Evolutionary conservation across 805 yeast genomes (phyloP), one percentile per base, ranked within the genome.

Genomic region (Yamadazyma sp.): DNA sequence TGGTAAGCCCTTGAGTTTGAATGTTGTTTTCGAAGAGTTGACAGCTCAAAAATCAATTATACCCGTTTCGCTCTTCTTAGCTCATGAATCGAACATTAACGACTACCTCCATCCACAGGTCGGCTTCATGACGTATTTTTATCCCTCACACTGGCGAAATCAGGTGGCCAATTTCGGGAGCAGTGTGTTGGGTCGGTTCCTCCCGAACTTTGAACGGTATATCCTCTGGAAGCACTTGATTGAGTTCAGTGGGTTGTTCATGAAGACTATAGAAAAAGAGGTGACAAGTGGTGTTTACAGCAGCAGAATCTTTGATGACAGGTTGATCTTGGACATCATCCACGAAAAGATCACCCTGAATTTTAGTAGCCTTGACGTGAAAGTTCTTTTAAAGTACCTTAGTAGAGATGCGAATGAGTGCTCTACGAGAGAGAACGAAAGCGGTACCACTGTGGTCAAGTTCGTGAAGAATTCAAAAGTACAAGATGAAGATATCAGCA

Each of bases 1-100:
- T 33, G 71, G 71, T 3, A 48, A 49, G 25, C 72, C 73, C 2
- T 45, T 50, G 28, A 40, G 57, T 12, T 37, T 67, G 3, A 52
- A 46, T 3, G 24, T 38, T 11, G 51, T 64, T 1, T 33, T 67
- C 16, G 32, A 53, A 6, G 62, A 57, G 26, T 50, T 64, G 26
- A 51, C 62, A 1, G 29, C 13, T 4, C 22, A 42, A 12, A 46
- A 46, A 22, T 28, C 33, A 3, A 35, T 62, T 9, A 33, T 61
- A 1, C 62, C 64, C 0, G 44, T 41, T 10, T 35, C 43, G 9
- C n/a, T 32, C 3, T 46, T 24, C 18, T 14, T 46, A 4, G 28
- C 22, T 2, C 41, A 34, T 25, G 38, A 32, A 10, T 23, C 25
- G 6, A 37, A 41, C 14, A 28, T 46, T 19, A 20, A 32, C 28